Evolutionary conservation across 1,284 basidiomycete species (phyloP), one percentile per base, ranked within the genome.

Genomic region (Pseudomicrostroma phylloplanum): DNA sequence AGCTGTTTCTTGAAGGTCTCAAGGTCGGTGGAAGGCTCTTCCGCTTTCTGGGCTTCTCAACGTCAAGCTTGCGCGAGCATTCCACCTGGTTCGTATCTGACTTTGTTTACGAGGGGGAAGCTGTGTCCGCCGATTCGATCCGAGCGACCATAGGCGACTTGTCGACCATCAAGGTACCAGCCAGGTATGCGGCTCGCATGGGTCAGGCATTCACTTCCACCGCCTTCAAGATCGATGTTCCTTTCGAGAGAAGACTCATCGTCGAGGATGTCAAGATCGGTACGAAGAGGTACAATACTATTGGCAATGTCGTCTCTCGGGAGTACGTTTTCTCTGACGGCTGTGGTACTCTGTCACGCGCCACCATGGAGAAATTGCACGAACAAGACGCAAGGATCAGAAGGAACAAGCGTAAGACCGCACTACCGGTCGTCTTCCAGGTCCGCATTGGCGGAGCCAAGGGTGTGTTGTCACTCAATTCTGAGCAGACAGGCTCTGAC

Each of bases 361-460:
- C 83, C 15, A 75, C 88, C n/a, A 84, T 86, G 2, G 71, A 77
- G 15, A 82, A 81, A 25, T 84, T 89, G 26, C 67, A 70, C 63
- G 75, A 79, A 8, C 78, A 85, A 21, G 78, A 83, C 17, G 80
- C 60, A 30, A 41, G 51, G 17, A 55, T 55, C 12, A 75, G 49
- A 70, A 71, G 69, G 55, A 88, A 57, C 36, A 42, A 21, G 43
- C 40, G 41, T 55, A 17, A 17, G 60, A 48, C 21, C 19, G 36
- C 51, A 55, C 25, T 41, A 40, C 21, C 23, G 9, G 67, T 58
- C 19, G 66, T 67, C 85, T 88, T 86, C 74, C 88, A 88, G 80
- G 88, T 90, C 55, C 85, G 89, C 55, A 87, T 90, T 72, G 78
- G 89, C 26, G 89, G 88, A 58, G 88, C 83, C 76, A 90, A 89